Evolutionary conservation across 371 early-diverging fungal species (phyloP).

Genomic region (Sporodiniella umbellata): DNA sequence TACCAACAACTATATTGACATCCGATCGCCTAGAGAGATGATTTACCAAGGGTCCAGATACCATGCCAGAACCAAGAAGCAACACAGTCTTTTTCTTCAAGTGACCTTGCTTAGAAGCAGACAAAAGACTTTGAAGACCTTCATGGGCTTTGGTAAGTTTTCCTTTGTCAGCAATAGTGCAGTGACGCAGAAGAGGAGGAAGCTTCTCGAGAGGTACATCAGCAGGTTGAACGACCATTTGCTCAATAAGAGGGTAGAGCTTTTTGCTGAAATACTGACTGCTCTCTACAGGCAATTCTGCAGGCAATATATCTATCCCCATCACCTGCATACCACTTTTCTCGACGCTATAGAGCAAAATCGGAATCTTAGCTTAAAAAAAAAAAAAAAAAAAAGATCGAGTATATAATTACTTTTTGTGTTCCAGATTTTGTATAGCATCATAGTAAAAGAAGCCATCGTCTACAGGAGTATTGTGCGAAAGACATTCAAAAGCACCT

Average conservation of each 20-base stretch:
- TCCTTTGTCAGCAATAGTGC: slow-evolving; percentile 79
- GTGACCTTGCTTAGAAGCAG: background rate
- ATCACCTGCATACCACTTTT: slow-evolving; percentile 88
- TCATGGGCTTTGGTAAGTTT: slow-evolving; percentile 55
- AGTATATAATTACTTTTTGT: slow-evolving; percentile 57
- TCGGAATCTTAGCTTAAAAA: background rate
- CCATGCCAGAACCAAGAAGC: slow-evolving; percentile 92
- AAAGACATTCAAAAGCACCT: slow-evolving; percentile 92
- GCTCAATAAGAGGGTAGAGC: slow-evolving; percentile 78
- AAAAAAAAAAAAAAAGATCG: background rate
- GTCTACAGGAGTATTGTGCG: slow-evolving; percentile 84
- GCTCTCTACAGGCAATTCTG: slow-evolving; percentile 93
- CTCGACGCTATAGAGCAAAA: slow-evolving; percentile 50
- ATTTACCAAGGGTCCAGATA: slow-evolving; percentile 86
- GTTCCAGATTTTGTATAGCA: slow-evolving; percentile 66
- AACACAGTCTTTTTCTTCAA: slow-evolving; percentile 57
- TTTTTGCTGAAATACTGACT: slow-evolving; percentile 88
- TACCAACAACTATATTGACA: slow-evolving; percentile 74
- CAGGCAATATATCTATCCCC: slow-evolving; percentile 95
- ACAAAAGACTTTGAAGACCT: slow-evolving; percentile 38
- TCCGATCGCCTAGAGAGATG: slow-evolving; percentile 68
- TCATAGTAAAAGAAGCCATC: slow-evolving; percentile 92
- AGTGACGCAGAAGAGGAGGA: slow-evolving; percentile 52
- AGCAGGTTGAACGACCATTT: slow-evolving; percentile 56
- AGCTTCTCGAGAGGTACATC: slow-evolving; percentile 7